phyloP scores from a whole-genome alignment of 495 filamentous ascomycete species.

The Neurospora intermedia region DNA sequence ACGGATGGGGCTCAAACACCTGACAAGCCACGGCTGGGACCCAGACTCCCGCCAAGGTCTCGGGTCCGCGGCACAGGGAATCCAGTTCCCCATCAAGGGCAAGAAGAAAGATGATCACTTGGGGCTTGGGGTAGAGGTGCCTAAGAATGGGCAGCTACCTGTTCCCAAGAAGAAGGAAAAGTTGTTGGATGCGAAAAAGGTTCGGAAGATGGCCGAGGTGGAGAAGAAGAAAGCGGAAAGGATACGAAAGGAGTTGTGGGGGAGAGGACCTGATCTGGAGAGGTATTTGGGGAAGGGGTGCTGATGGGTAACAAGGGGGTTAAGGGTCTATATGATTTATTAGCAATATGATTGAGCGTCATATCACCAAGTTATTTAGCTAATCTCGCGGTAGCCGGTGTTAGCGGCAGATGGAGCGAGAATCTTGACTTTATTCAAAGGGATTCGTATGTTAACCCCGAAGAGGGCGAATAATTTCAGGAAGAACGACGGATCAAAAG shows the following conservation, averaged over 20 bases:
- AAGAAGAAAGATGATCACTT: slow-evolving; percentile 62
- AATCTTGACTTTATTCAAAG: background rate
- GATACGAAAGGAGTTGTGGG: slow-evolving; percentile 56
- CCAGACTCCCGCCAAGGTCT: slow-evolving; percentile 68
- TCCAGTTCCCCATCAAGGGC: slow-evolving; percentile 62
- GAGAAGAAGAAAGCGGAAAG: slow-evolving; percentile 53
- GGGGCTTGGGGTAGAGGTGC: slow-evolving; percentile 52
- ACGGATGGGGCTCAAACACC: slow-evolving; percentile 61
- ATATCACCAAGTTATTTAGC: background rate
- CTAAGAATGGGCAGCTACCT: slow-evolving; percentile 25
- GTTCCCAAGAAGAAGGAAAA: slow-evolving; percentile 37
- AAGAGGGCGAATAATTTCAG: background rate
- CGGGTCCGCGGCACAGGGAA: slow-evolving; percentile 60
- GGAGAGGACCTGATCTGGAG: slow-evolving; percentile 53
- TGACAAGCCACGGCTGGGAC: slow-evolving; percentile 78
- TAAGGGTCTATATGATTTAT: too few relatives aligned
- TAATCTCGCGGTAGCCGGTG: background rate
- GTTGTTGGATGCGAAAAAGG: slow-evolving; percentile 61
- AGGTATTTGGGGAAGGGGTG: slow-evolving; percentile 52
- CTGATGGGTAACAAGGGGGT: background rate
- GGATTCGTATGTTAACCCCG: background rate
- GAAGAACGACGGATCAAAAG: background rate
- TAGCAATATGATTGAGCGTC: too few relatives aligned
- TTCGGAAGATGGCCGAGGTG: slow-evolving; percentile 46
- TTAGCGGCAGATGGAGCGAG: background rate